Conservation (phyloP, 2,329 filamentous ascomycete species). For the Botryotinia calthae region DNA sequence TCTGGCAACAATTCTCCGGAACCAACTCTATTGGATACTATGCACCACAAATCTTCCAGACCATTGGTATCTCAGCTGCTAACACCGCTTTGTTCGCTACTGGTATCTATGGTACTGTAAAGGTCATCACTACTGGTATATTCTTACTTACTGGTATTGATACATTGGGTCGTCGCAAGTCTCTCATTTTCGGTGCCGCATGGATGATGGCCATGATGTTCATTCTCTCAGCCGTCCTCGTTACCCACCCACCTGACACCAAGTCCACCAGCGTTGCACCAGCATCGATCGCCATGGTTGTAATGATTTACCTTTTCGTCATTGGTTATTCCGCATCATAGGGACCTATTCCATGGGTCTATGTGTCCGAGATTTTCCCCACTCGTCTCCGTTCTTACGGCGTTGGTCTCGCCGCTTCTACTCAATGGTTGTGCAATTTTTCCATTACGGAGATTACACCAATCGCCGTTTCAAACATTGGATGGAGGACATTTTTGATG, state of each 20-base stretch:
- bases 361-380: conserved; percentile 52
- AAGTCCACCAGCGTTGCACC: conserved; percentile 45
- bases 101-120: conserved; percentile 69
- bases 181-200: conserved; percentile 49
- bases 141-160: conserved; percentile 51
- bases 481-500: conserved; percentile 48
- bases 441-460: conserved; percentile 49
- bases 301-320: conserved; percentile 35
- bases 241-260: conserved; percentile 42
- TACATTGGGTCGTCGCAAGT: conserved; percentile 47
- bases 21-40: conserved; percentile 33
- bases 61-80: conserved; percentile 58
- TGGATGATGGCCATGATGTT: conserved; percentile 54
- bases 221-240: conserved; percentile 49
- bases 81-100: conserved; percentile 64
- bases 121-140: conserved; percentile 58
- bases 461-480: conserved; percentile 48
- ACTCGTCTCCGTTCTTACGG: conserved; percentile 49
- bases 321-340: conserved; percentile 50
- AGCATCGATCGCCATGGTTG: conserved; percentile 30
- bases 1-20: conserved; percentile 43
- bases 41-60: conserved; percentile 57
- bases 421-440: conserved; percentile 69
- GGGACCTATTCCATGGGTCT: conserved; percentile 54
- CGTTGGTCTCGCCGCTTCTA: conserved; percentile 63